Evolutionary conservation across 1,139 yeast genomes (phyloP).

Genomic region (Suhomyces terraborum): DNA sequence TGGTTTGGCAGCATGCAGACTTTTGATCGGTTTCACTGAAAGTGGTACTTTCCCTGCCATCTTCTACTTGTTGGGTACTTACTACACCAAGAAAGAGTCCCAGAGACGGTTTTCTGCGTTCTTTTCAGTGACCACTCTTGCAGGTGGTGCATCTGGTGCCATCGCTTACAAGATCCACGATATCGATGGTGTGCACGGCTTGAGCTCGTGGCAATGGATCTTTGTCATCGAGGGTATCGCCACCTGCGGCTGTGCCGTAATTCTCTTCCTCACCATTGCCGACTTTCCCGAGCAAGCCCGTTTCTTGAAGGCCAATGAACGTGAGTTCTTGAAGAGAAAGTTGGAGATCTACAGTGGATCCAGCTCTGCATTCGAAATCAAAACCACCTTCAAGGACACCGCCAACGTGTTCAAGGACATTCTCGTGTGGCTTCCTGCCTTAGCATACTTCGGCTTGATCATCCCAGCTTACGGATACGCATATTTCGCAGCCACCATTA

Average conservation of each 20-base stretch:
- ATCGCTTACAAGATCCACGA: constrained; percentile 46
- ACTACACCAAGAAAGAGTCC: constrained; percentile 60
- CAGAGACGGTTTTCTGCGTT: constrained; percentile 70
- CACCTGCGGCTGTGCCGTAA: constrained; percentile 59
- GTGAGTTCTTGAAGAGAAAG: constrained; percentile 52
- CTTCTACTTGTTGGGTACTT: constrained; percentile 63
- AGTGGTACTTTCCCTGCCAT: constrained; percentile 75
- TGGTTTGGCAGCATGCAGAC: constrained; percentile 60
- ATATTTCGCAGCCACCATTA: constrained; percentile 67
- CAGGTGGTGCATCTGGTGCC: constrained; percentile 47
- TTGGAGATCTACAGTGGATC: constrained; percentile 54
- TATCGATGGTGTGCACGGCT: constrained; percentile 39
- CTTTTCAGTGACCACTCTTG: constrained; percentile 50
- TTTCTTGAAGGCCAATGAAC: constrained; percentile 52
- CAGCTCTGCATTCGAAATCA: constrained; percentile 54
- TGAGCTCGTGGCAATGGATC: constrained; percentile 71
- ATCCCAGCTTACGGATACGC: constrained; percentile 75
- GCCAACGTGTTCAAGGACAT: constrained; percentile 46
- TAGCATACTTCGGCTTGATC: constrained; percentile 62
- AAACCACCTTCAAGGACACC: constrained; percentile 45
- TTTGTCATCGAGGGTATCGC: constrained; percentile 73
- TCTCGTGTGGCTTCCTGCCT: constrained; percentile 56
- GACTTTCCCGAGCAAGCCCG: constrained; percentile 61
- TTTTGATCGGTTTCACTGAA: constrained; percentile 65
- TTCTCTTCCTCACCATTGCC: constrained; percentile 66